Conservation (phyloP, 2,329 filamentous ascomycete species). For the Pseudogymnoascus sp. region DNA sequence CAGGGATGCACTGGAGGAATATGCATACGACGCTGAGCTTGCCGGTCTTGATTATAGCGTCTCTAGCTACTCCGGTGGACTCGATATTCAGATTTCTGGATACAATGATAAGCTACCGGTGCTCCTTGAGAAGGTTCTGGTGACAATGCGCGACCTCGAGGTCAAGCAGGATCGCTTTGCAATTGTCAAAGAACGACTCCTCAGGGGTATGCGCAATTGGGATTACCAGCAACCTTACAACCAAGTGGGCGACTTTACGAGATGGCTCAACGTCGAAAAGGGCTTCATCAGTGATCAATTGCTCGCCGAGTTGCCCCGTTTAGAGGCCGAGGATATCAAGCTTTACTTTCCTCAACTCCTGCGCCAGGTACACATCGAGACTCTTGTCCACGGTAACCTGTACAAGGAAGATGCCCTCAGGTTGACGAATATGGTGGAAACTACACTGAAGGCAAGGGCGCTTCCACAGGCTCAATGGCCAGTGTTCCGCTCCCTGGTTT, state of each 20-base stretch:
- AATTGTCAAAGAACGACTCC: slow-evolving; percentile 80
- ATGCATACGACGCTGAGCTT: slow-evolving; percentile 91
- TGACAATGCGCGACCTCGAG: slow-evolving; percentile 75
- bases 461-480: slow-evolving; percentile 75
- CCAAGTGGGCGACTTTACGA: slow-evolving; percentile 76
- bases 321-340: slow-evolving; percentile 68
- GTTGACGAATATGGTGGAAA: slow-evolving; percentile 75
- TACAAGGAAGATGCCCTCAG: slow-evolving; percentile 88
- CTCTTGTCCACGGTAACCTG: slow-evolving; percentile 83
- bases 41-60: slow-evolving; percentile 81
- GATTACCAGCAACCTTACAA: slow-evolving; percentile 83
- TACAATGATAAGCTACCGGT: slow-evolving; percentile 97
- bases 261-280: slow-evolving; percentile 70
- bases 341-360: slow-evolving; percentile 74
- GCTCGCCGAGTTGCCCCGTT: slow-evolving; percentile 64
- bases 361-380: slow-evolving; percentile 77
- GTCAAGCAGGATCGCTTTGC: slow-evolving; percentile 82
- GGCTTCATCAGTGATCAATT: slow-evolving; percentile 75
- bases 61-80: slow-evolving; percentile 60
- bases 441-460: slow-evolving; percentile 63
- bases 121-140: slow-evolving; percentile 78
- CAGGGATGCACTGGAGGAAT: slow-evolving; percentile 81
- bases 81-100: slow-evolving; percentile 73
- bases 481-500: slow-evolving; percentile 65
- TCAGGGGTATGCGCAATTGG: slow-evolving; percentile 74